Evolutionary conservation across 352 stramenopile genomes (phyloP), one percentile per base, ranked within the genome.

Genomic region (Phytophthora uliginosa): DNA sequence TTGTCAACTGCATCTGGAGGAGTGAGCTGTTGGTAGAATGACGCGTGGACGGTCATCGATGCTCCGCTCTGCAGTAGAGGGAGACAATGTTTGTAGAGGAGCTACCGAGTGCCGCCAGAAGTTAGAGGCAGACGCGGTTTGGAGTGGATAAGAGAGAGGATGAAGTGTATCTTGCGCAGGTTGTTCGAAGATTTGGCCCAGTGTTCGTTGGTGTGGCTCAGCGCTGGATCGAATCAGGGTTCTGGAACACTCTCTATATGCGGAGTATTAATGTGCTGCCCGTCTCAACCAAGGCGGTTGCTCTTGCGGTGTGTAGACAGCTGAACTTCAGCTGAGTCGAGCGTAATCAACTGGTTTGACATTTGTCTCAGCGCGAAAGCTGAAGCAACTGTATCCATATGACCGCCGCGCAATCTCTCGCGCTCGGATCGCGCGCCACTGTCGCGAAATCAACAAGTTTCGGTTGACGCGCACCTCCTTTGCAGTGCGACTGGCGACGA

Each of bases 1-100:
- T 18, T 77, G 69, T 57, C 65, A 56, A 53, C 33, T 80, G 54
- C 67, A 76, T 36, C 33, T 79, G 47, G 66, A 78, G 47, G 54
- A 62, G 26, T 62, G 20, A 56, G 42, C n/a, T 60, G 42, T 42
- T 56, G 28, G 42, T 60, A 52, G 52, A 31, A 50, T 26, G 53
- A 65, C 53, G 51, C 51, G 24, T 57, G 51, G 47, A 28, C 10
- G 15, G 28, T 20, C 20, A 53, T 7, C 42, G n/a, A 22, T 51
- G 8, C 42, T 22, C 15, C 42, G 17, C 42, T 8, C 42, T 22
- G 42, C 42, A 31, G 28, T 31, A 31, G 28, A 31, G 26, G 26
- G 28, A 31, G 28, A 31, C 6, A 7, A 20, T n/a, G 40, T 48
- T 20, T 48, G 12, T 48, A 31, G 28, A 7, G 28, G 28, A 7